phyloP scores from a whole-genome alignment of 352 stramenopile genomes.

The Lagenidium giganteum region DNA sequence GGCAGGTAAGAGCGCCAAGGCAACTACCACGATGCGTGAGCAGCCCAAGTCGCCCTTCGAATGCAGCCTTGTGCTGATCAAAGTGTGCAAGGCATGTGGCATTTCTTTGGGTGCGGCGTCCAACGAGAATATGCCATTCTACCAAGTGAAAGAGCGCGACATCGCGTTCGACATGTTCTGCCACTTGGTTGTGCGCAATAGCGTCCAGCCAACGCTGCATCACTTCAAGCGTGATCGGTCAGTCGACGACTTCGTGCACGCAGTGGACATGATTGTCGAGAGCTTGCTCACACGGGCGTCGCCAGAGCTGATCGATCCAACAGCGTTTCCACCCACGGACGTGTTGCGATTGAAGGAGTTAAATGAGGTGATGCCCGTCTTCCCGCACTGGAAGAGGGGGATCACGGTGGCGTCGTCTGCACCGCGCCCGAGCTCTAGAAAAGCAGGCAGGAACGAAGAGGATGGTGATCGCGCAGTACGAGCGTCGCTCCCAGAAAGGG shows the following conservation, averaged over 20 bases:
- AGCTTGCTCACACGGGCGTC: constrained; percentile 20
- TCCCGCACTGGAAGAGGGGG: constrained; percentile 32
- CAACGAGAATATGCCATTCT: constrained; percentile 17
- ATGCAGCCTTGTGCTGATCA: constrained; percentile 49
- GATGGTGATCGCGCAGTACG: too few species aligned
- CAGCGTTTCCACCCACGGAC: neutral
- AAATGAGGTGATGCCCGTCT: constrained; percentile 35
- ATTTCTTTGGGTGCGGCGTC: constrained; percentile 23
- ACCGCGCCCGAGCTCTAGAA: too few species aligned
- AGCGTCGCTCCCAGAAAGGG: too few species aligned
- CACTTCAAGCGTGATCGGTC: constrained; percentile 44
- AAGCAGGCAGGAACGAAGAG: too few species aligned
- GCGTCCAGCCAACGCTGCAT: constrained; percentile 42
- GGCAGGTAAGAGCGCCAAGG: neutral
- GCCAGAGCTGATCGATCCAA: neutral
- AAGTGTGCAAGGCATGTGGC: constrained; percentile 47
- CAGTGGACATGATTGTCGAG: constrained; percentile 34
- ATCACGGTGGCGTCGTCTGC: too few species aligned
- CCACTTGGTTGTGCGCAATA: constrained; percentile 29
- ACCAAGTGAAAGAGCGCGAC: constrained; percentile 14
- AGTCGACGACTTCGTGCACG: constrained; percentile 32
- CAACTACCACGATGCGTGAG: too few species aligned
- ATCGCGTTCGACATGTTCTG: constrained; percentile 52
- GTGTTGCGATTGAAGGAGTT: constrained; percentile 32
- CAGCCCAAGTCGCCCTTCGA: constrained; percentile 36